Conservation (phyloP, 2,329 filamentous ascomycete genomes). For the Pseudocercospora vitis region DNA sequence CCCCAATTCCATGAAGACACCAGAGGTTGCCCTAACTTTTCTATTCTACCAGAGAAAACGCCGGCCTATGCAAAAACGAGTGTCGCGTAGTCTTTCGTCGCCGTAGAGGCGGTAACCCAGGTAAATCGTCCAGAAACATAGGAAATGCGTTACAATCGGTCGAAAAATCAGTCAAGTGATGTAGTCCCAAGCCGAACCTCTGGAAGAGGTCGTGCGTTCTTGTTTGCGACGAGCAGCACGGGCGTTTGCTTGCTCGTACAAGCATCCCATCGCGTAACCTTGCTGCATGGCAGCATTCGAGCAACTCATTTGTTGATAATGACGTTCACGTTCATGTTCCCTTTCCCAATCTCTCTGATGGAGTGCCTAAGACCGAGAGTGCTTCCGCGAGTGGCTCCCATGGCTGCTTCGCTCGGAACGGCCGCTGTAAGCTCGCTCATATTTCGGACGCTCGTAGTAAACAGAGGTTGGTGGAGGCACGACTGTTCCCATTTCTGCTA, state of each 20-base stretch:
- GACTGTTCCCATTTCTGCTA: background rate
- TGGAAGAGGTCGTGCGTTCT: background rate
- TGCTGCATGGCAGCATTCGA: background rate
- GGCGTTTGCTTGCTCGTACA: background rate
- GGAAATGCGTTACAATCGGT: too few species aligned
- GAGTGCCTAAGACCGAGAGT: background rate
- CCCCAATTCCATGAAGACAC: background rate
- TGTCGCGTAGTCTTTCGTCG: too few species aligned
- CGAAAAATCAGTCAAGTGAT: background rate
- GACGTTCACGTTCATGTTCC: background rate
- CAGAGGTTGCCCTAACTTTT: constrained; percentile 1
- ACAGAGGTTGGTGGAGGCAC: background rate
- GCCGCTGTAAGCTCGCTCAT: background rate
- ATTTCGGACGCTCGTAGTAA: background rate
- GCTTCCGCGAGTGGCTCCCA: background rate
- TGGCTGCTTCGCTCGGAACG: background rate
- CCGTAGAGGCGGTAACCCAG: too few species aligned
- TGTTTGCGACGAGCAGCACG: background rate
- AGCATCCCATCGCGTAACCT: background rate
- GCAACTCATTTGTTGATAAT: background rate
- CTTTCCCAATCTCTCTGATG: background rate
- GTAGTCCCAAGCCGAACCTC: background rate
- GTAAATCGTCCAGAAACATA: too few species aligned
- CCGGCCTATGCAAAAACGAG: too few species aligned
- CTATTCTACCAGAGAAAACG: background rate